phyloP scores from a whole-genome alignment of 257 asterid genomes.

The Forsythia viridissima region DNA sequence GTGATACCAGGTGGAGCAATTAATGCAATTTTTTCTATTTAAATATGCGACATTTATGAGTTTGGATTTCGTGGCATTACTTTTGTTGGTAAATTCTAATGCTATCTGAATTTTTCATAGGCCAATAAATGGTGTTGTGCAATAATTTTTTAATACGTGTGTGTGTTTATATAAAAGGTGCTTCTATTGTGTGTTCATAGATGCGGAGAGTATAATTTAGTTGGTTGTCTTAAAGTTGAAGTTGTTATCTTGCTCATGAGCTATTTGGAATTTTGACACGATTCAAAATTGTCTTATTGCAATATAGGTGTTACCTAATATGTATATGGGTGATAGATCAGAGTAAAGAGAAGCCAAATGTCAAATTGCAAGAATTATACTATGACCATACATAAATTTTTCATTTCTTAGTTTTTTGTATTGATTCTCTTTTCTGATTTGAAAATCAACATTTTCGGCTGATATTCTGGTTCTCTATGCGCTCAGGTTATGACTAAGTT shows the following conservation, averaged over 20 bases:
- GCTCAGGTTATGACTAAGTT: conserved; percentile 73
- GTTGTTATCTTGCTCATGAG: not conserved
- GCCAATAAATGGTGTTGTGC: not conserved
- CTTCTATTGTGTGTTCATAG: not conserved
- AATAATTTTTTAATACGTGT: not conserved
- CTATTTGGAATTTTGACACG: not conserved
- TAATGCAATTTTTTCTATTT: not conserved
- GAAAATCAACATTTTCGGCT: conserved; percentile 2
- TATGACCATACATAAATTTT: not conserved
- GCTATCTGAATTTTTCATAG: not conserved
- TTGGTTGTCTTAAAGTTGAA: not conserved
- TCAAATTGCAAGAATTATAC: not conserved
- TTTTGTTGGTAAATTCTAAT: not conserved
- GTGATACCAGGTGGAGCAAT: conserved; percentile 7
- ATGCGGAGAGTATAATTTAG: not conserved
- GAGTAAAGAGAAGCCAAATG: not conserved
- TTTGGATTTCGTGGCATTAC: not conserved
- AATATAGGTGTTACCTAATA: not conserved
- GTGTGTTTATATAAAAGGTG: not conserved
- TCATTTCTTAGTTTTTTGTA: not conserved
- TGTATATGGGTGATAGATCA: not conserved
- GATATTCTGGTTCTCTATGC: not conserved
- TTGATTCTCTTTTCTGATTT: not conserved
- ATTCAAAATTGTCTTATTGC: not conserved
- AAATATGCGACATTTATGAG: not conserved